phyloP scores from a whole-genome alignment of 805 yeast species.

The Wickerhamiella occidentalis region DNA sequence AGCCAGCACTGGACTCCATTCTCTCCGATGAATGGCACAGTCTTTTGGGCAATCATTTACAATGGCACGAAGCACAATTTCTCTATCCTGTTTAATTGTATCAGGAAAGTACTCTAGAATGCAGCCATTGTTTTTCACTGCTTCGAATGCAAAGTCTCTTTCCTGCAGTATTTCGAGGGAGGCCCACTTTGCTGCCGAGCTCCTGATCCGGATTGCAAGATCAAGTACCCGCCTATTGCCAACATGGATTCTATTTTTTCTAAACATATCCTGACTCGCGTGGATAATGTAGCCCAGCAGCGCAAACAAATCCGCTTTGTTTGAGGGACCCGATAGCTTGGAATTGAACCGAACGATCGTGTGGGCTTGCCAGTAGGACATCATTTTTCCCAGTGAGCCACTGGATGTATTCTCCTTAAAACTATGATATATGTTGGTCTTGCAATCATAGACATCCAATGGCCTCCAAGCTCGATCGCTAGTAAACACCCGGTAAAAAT shows the following conservation, averaged over 20 bases:
- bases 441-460: neutral
- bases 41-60: neutral
- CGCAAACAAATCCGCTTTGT: neutral
- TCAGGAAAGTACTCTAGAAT: neutral
- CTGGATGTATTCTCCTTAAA: neutral
- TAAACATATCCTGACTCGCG: too few relatives aligned
- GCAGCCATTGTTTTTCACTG: neutral
- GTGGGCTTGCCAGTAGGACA: neutral
- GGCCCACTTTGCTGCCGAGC: neutral
- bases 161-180: neutral
- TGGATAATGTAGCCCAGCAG: neutral
- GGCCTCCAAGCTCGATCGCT: conserved; percentile 4
- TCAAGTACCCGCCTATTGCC: neutral
- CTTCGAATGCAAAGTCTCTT: neutral
- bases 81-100: neutral
- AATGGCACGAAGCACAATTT: neutral
- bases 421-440: neutral
- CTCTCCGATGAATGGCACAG: neutral
- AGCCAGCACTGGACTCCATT: neutral
- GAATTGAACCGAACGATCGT: neutral
- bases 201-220: neutral
- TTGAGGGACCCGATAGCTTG: neutral
- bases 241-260: neutral
- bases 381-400: neutral
- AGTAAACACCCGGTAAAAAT: conserved; percentile 4